A percentile compares a stretch with the other conserved stretches of the same genome.
phyloP scores from a whole-genome alignment of 495 filamentous ascomycete species.

The Penicillium canariense region DNA sequence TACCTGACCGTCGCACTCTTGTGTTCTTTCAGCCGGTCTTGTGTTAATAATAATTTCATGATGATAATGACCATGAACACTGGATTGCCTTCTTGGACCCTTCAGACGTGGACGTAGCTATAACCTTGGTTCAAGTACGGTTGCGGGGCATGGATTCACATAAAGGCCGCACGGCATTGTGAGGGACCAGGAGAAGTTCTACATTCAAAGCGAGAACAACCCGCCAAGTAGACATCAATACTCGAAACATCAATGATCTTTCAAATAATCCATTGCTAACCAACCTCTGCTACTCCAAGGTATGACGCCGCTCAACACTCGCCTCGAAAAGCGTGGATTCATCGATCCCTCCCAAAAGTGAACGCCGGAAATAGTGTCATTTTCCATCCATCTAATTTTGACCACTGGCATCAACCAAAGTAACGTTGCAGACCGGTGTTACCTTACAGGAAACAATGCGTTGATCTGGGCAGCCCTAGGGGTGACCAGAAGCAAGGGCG shows the following conservation, averaged over 20 bases:
- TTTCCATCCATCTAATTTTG: slow-evolving; percentile 8
- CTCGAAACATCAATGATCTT: slow-evolving; percentile 1
- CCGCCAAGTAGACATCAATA: too few relatives aligned
- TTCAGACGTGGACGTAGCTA: background rate
- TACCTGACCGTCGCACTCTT: background rate
- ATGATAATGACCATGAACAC: slow-evolving; percentile 25
- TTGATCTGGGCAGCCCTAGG: slow-evolving; percentile 5
- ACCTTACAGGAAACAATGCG: slow-evolving; percentile 8
- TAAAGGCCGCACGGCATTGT: background rate
- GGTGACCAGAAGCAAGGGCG: slow-evolving; percentile 26
- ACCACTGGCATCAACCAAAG: background rate
- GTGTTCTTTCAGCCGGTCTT: background rate
- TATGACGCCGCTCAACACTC: slow-evolving; percentile 21
- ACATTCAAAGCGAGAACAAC: too few relatives aligned
- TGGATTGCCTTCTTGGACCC: background rate
- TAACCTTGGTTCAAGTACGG: too few relatives aligned
- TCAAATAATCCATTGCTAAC: slow-evolving; percentile 19
- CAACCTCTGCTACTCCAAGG: slow-evolving; percentile 13
- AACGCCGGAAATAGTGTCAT: slow-evolving; percentile 25
- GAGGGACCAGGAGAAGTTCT: background rate
- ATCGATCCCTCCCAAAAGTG: slow-evolving; percentile 10
- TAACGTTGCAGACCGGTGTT: slow-evolving; percentile 16
- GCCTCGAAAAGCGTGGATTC: slow-evolving; percentile 12
- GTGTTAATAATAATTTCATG: slow-evolving; percentile 28
- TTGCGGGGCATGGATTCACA: too few relatives aligned